Evolutionary conservation across 352 stramenopile genomes (phyloP).

Genomic region (Aphanomyces stellatus): DNA sequence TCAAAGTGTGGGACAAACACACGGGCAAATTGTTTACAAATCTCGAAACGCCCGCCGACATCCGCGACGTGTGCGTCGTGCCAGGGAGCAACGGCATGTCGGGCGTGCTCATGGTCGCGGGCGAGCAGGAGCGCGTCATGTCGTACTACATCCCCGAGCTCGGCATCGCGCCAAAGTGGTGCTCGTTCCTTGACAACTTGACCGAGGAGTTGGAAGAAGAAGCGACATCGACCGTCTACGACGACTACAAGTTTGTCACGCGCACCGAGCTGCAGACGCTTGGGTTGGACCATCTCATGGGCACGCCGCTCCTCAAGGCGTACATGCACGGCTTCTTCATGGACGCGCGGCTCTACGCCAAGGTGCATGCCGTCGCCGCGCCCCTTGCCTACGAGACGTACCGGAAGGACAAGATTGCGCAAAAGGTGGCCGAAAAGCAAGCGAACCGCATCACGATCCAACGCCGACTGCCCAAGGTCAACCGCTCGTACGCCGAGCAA

Average conservation of each 20-base stretch:
- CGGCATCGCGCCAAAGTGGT: conserved; percentile 97
- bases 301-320: conserved; percentile 93
- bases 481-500: conserved; percentile 79
- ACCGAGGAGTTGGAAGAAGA: conserved; percentile 99
- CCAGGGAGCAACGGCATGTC: conserved; percentile 85
- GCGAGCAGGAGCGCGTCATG: conserved; percentile 95
- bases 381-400: conserved; percentile 98
- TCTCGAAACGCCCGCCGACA: conserved; percentile 93
- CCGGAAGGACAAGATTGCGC: conserved; percentile 93
- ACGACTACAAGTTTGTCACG: conserved; percentile 99
- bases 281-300: conserved; percentile 96
- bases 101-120: conserved; percentile 94
- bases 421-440: conserved; percentile 87
- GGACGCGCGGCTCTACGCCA: conserved; percentile 96
- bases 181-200: conserved; percentile 98
- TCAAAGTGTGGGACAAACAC: conserved; percentile 96
- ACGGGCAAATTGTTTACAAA: conserved; percentile 92
- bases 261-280: conserved; percentile 91
- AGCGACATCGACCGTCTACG: conserved; percentile 90
- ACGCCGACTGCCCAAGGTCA: conserved; percentile 84
- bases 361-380: conserved; percentile 93
- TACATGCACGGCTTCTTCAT: conserved; percentile 99
- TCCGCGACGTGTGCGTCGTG: conserved; percentile 95
- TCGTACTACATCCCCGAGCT: conserved; percentile 98
- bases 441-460: conserved; percentile 86